Percentiles rank a stretch among this genome's conserved stretches.
phyloP scores from a whole-genome alignment of 345 rosid genomes.

The Cardamine resedifolia region DNA sequence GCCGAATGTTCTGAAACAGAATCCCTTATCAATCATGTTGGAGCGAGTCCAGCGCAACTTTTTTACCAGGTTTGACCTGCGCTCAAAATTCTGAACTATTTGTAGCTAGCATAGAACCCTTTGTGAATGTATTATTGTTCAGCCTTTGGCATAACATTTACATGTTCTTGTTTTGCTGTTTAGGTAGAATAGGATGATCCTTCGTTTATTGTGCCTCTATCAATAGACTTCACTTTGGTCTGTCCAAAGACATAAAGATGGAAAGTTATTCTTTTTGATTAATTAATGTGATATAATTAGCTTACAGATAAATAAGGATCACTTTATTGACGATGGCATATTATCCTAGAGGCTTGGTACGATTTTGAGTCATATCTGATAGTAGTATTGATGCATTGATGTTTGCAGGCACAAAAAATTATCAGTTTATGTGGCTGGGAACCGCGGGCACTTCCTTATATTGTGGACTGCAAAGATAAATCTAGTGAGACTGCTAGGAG shows the following conservation, averaged over 20 bases:
- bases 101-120: neutral
- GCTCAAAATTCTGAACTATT: neutral
- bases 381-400: slow-evolving; percentile 15
- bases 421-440: slow-evolving; percentile 96
- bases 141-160: slow-evolving; percentile 3
- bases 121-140: neutral
- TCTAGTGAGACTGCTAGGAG: slow-evolving; percentile 40
- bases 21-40: slow-evolving; percentile 42
- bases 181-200: slow-evolving; percentile 12
- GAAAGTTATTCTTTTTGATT: neutral
- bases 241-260: neutral
- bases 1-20: slow-evolving; percentile 38
- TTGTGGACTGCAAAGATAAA: slow-evolving; percentile 62
- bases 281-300: neutral
- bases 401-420: slow-evolving; percentile 72
- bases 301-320: neutral
- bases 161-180: neutral
- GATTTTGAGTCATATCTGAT: neutral
- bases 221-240: neutral
- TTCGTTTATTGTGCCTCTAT: neutral
- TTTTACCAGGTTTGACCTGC: slow-evolving; percentile 65
- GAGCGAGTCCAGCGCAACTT: slow-evolving; percentile 44
- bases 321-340: neutral
- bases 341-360: slow-evolving; percentile 6
- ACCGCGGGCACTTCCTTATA: slow-evolving; percentile 71